phyloP scores from a whole-genome alignment of 108 stramenopile species.

The Ochromonas danica region DNA sequence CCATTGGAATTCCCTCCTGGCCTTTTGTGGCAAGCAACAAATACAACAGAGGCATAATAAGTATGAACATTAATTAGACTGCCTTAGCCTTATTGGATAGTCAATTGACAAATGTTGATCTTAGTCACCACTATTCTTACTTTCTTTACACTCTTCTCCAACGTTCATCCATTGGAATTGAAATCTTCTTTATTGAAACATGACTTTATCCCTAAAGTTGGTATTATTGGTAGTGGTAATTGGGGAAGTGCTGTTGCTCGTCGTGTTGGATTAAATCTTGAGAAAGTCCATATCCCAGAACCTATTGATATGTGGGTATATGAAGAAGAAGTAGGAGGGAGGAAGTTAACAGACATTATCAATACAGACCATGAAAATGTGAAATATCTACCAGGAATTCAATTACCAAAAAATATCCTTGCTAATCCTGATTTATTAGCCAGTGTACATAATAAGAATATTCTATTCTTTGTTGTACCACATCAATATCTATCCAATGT shows the following conservation, averaged over 20 bases:
- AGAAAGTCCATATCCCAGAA: neutral
- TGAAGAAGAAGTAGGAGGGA: constrained; percentile 66
- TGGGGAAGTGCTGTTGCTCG: constrained; percentile 87
- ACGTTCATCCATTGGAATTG: no score
- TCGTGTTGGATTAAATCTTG: constrained; percentile 68
- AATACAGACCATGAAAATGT: constrained; percentile 88
- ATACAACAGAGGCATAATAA: no score
- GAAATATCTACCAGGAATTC: constrained; percentile 88
- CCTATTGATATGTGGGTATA: constrained; percentile 90
- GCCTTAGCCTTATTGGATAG: no score
- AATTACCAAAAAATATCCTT: constrained; percentile 75
- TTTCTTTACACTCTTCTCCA: no score
- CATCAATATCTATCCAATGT: constrained; percentile 78
- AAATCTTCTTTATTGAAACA: no score
- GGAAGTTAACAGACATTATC: constrained; percentile 81
- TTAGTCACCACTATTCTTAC: no score
- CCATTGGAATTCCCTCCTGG: no score
- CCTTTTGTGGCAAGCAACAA: no score
- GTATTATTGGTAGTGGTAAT: constrained; percentile 88
- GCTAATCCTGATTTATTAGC: constrained; percentile 76
- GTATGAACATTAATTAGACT: no score
- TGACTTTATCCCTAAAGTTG: constrained; percentile 54
- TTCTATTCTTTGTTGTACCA: constrained; percentile 89
- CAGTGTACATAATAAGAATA: constrained; percentile 74
- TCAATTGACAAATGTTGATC: no score